phyloP scores from a whole-genome alignment of 2,329 filamentous ascomycete species.

The Talaromyces albobiverticillius region DNA sequence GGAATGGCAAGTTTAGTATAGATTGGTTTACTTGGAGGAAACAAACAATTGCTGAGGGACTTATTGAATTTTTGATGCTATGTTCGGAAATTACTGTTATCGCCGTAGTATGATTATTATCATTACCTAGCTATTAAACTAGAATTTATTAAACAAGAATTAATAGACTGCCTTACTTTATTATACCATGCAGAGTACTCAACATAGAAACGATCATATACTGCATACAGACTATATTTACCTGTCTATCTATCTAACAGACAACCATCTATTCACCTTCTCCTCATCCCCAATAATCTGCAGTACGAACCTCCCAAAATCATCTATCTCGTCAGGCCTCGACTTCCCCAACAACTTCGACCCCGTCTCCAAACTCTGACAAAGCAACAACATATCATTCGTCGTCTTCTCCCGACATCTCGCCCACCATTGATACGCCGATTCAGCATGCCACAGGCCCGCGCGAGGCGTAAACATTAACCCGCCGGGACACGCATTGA shows the following conservation, averaged over 20 bases:
- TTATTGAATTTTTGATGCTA: too few relatives aligned
- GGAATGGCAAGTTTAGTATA: too few relatives aligned
- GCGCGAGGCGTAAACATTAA: conserved; percentile 14
- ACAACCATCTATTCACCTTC: conserved; percentile 8
- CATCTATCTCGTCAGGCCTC: conserved; percentile 11
- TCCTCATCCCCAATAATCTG: conserved; percentile 7
- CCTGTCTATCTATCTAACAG: not conserved
- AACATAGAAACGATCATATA: too few relatives aligned
- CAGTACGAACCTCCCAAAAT: conserved; percentile 15
- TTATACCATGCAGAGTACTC: too few relatives aligned
- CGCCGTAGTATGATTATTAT: too few relatives aligned
- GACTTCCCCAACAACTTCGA: not conserved
- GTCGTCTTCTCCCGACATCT: conserved; percentile 2
- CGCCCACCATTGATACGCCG: conserved; percentile 13
- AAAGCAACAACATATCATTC: conserved; percentile 6
- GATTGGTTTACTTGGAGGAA: too few relatives aligned
- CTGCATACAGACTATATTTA: not conserved
- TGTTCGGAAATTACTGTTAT: too few relatives aligned
- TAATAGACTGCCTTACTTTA: too few relatives aligned
- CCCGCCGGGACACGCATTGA: conserved; percentile 10
- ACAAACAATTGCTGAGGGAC: too few relatives aligned
- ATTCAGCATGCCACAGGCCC: conserved; percentile 13
- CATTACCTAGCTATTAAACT: too few relatives aligned
- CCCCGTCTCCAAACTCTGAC: conserved; percentile 7
- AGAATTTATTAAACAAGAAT: too few relatives aligned